Conservation (phyloP, 495 filamentous ascomycete species). For the Penicillium subrubescens region DNA sequence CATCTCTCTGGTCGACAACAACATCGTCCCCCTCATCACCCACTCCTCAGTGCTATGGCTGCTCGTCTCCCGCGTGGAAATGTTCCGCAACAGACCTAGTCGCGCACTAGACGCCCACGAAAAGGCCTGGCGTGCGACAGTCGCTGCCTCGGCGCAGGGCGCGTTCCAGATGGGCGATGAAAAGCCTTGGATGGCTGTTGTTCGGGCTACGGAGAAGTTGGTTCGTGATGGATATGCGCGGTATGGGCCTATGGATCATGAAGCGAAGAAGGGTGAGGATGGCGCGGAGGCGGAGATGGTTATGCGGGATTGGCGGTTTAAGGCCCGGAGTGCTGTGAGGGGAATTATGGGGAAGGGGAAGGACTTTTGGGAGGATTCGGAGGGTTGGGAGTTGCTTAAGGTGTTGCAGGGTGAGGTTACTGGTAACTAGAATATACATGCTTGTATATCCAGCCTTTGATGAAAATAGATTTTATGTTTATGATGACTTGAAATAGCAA, state of each 20-base stretch:
- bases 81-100: slow-evolving; percentile 66
- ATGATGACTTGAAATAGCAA: not conserved
- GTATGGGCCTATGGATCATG: slow-evolving; percentile 43
- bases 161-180: slow-evolving; percentile 53
- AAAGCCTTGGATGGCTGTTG: slow-evolving; percentile 51
- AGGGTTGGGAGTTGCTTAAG: slow-evolving; percentile 67
- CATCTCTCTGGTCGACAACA: slow-evolving; percentile 70
- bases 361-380: slow-evolving; percentile 77
- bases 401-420: slow-evolving; percentile 46
- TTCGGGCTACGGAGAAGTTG: slow-evolving; percentile 49
- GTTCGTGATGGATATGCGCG: slow-evolving; percentile 53
- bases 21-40: slow-evolving; percentile 81
- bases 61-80: slow-evolving; percentile 66
- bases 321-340: slow-evolving; percentile 79
- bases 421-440: slow-evolving; percentile 31
- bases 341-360: slow-evolving; percentile 81
- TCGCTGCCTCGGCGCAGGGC: slow-evolving; percentile 54
- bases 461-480: not conserved
- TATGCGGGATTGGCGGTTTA: slow-evolving; percentile 74
- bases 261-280: slow-evolving; percentile 29
- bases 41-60: slow-evolving; percentile 73
- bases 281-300: slow-evolving; percentile 44
- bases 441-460: not conserved
- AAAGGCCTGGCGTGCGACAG: slow-evolving; percentile 77
- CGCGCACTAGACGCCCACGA: slow-evolving; percentile 81